Evolutionary conservation across 768 basidiomycete genomes (phyloP).

Genomic region (Podaxis sp.): DNA sequence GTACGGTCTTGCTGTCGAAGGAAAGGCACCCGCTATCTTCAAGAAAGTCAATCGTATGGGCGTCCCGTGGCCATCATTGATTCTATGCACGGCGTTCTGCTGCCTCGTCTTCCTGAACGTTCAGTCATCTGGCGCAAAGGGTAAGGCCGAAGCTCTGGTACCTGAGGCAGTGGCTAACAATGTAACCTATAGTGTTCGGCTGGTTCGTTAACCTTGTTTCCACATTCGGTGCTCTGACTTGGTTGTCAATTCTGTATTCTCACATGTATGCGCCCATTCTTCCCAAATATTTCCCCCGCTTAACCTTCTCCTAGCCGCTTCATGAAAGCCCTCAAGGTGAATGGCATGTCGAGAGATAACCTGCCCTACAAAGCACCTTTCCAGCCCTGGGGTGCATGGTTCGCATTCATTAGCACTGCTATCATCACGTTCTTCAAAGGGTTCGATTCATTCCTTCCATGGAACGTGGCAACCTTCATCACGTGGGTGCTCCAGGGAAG

Average conservation of each 20-base stretch:
- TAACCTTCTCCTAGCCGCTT: conserved; percentile 27
- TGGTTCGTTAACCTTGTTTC: conserved; percentile 48
- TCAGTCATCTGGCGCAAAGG: conserved; percentile 43
- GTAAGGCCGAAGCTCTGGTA: conserved; percentile 27
- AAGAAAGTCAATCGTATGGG: conserved; percentile 38
- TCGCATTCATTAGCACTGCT: conserved; percentile 46
- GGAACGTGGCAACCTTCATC: conserved; percentile 52
- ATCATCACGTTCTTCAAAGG: conserved; percentile 59
- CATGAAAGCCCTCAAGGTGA: conserved; percentile 39
- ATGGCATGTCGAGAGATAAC: conserved; percentile 36
- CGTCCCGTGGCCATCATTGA: conserved; percentile 47
- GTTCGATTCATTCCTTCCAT: conserved; percentile 46
- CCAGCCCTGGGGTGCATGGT: conserved; percentile 58
- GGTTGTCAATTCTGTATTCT: conserved; percentile 50
- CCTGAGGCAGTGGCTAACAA: conserved; percentile 12
- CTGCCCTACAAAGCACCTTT: conserved; percentile 56
- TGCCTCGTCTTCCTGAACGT: conserved; percentile 57
- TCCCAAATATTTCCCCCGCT: background rate
- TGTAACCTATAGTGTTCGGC: conserved; percentile 38
- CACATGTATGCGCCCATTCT: conserved; percentile 44
- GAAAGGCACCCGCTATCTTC: conserved; percentile 44
- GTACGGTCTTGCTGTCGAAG: conserved; percentile 45
- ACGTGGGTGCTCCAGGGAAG: conserved; percentile 36
- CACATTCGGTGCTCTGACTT: conserved; percentile 44
- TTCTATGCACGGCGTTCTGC: conserved; percentile 52